These are phyloP conservation scores for Cyphellophora europaea DNA, from an alignment of 2,329 filamentous ascomycete species.

Conservation along the genomic window DNA sequence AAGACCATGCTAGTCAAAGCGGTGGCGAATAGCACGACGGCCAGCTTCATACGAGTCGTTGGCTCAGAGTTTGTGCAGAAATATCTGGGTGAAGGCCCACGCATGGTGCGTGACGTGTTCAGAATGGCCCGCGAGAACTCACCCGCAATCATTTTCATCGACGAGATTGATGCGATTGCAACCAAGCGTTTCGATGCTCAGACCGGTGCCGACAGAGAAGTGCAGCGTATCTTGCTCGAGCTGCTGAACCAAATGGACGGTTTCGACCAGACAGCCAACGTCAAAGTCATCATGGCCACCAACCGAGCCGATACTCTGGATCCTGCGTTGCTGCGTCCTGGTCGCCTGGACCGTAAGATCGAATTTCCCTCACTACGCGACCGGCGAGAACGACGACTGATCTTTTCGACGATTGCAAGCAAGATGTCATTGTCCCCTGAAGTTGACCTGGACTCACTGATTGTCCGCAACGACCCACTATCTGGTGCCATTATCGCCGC, in stretches of 20 bases:
- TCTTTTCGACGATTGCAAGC: slow-evolving; percentile 91
- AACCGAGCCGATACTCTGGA: slow-evolving; percentile 97
- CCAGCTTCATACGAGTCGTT: slow-evolving; percentile 95
- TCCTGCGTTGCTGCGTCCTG: slow-evolving; percentile 85
- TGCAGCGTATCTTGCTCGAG: slow-evolving; percentile 95
- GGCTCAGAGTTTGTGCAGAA: slow-evolving; percentile 99
- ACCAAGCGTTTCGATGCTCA: slow-evolving; percentile 99
- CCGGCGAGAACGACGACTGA: slow-evolving; percentile 85
- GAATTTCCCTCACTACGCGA: slow-evolving; percentile 95
- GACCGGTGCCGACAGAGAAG: slow-evolving; percentile 93
- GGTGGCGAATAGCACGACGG: slow-evolving; percentile 94
- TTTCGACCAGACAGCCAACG: slow-evolving; percentile 97
- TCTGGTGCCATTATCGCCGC: slow-evolving; percentile 94
- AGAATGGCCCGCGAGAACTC: slow-evolving; percentile 98
- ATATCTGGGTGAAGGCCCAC: slow-evolving; percentile 92
- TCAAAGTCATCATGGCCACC: slow-evolving; percentile 99
- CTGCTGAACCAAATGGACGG: slow-evolving; percentile 99
- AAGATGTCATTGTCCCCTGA: slow-evolving; percentile 98
- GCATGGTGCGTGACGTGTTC: slow-evolving; percentile 99
- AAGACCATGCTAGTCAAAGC: slow-evolving; percentile 99
- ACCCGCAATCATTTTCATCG: slow-evolving; percentile 98
- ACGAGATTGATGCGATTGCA: slow-evolving; percentile 97
- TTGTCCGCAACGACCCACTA: slow-evolving; percentile 91
- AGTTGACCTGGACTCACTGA: slow-evolving; percentile 90
- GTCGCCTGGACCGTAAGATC: slow-evolving; percentile 94